phyloP scores from a whole-genome alignment of 257 asterid species.

The Forsythia suspensa region DNA sequence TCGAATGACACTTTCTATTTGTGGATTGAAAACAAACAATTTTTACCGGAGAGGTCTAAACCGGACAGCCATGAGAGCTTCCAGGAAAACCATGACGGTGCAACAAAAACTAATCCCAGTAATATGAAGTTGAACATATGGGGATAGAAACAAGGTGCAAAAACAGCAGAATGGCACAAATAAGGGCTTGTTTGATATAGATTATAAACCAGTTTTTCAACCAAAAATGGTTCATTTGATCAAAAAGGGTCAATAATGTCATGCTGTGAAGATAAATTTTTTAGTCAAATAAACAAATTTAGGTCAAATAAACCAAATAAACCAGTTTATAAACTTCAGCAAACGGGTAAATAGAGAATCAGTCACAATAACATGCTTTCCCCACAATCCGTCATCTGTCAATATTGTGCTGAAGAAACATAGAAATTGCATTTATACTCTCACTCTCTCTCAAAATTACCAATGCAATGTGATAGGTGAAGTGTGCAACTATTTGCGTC shows the following conservation, averaged over 20 bases:
- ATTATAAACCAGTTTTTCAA: too few species aligned
- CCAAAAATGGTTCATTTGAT: too few species aligned
- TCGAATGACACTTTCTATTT: not conserved
- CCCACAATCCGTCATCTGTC: not conserved
- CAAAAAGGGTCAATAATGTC: too few species aligned
- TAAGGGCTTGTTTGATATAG: too few species aligned
- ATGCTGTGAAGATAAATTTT: too few species aligned
- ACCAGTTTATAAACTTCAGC: too few species aligned
- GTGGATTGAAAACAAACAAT: too few species aligned
- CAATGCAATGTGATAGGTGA: not conserved
- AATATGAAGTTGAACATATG: not conserved
- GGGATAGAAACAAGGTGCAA: not conserved
- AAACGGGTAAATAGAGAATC: not conserved
- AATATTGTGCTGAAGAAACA: not conserved
- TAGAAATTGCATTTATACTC: not conserved
- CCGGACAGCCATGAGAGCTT: not conserved
- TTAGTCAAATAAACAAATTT: too few species aligned
- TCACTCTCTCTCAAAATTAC: not conserved
- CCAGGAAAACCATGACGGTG: not conserved
- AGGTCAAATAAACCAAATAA: too few species aligned
- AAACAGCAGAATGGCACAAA: not conserved
- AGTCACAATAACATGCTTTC: not conserved
- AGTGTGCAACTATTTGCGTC: not conserved
- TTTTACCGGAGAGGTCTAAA: not conserved
- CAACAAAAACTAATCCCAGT: not conserved